Percentiles rank a stretch among this genome's conserved stretches.
phyloP scores from a whole-genome alignment of 805 yeast species.

The Candida maris region DNA sequence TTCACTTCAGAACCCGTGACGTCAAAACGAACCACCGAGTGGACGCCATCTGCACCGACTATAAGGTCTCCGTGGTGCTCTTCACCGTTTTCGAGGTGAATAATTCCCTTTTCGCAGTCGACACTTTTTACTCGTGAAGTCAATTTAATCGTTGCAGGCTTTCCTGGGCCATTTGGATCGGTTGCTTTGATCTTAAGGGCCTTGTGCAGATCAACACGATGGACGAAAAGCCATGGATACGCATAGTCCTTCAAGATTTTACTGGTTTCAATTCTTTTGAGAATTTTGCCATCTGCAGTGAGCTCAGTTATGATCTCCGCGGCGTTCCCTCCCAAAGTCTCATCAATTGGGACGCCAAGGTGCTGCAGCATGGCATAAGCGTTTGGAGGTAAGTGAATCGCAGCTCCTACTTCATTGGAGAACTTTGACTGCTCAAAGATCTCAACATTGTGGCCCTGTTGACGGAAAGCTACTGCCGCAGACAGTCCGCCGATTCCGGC shows the following conservation, averaged over 20 bases:
- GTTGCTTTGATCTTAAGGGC: constrained; percentile 4
- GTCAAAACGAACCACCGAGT: constrained; percentile 14
- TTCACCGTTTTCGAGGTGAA: constrained; percentile 25
- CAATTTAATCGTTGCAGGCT: constrained; percentile 5
- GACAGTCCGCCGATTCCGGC: constrained; percentile 30
- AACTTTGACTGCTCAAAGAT: constrained; percentile 27
- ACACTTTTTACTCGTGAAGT: constrained; percentile 8
- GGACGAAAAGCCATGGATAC: constrained; percentile 9
- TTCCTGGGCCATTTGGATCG: constrained; percentile 3
- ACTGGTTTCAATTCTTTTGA: constrained; percentile 2
- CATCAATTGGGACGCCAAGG: constrained; percentile 22
- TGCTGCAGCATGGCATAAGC: constrained; percentile 28
- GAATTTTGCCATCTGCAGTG: constrained; percentile 2
- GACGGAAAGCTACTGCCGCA: constrained; percentile 25
- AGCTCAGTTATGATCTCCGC: constrained; percentile 7
- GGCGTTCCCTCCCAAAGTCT: constrained; percentile 5
- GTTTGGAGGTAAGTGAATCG: constrained; percentile 30
- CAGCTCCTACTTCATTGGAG: constrained; percentile 30
- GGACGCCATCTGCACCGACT: constrained; percentile 32
- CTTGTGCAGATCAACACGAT: constrained; percentile 8
- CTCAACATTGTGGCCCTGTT: constrained; percentile 25
- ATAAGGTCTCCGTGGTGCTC: constrained; percentile 23
- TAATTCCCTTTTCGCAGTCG: constrained; percentile 23
- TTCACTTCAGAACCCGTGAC: constrained; percentile 2
- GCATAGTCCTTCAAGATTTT: constrained; percentile 6